phyloP scores from a whole-genome alignment of 108 stramenopile genomes.

The Cyclotella cryptica region DNA sequence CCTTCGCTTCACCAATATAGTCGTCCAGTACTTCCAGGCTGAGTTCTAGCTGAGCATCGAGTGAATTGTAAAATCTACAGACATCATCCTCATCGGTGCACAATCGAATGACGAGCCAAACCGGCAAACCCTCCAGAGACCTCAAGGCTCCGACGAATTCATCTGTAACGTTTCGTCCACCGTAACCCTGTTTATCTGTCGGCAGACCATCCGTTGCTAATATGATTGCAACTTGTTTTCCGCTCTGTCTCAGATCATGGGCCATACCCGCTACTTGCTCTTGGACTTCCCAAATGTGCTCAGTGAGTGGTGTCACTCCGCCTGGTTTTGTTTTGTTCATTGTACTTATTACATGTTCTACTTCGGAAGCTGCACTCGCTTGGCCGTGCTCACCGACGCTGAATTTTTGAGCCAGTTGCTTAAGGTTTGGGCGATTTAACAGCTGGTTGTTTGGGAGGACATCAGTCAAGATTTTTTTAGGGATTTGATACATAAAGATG shows the following conservation, averaged over 20 bases:
- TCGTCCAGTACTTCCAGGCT: constrained; percentile 85
- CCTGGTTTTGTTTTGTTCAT: constrained; percentile 48
- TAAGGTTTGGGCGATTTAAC: constrained; percentile 60
- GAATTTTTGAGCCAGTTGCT: constrained; percentile 52
- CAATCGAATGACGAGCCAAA: constrained; percentile 77
- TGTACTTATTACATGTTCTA: constrained; percentile 41
- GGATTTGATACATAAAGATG: background rate
- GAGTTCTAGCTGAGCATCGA: constrained; percentile 73
- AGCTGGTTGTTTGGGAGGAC: constrained; percentile 13
- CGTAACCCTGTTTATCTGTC: constrained; percentile 47
- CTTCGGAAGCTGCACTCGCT: constrained; percentile 35
- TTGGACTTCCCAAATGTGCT: constrained; percentile 61
- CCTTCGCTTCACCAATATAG: constrained; percentile 72
- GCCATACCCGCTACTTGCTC: constrained; percentile 46
- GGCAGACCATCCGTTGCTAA: constrained; percentile 69
- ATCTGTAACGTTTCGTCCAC: constrained; percentile 29
- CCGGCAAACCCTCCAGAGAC: constrained; percentile 71
- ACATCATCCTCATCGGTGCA: constrained; percentile 82
- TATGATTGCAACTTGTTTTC: constrained; percentile 57
- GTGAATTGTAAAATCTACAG: constrained; percentile 71
- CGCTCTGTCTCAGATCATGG: constrained; percentile 35
- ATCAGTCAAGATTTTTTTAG: background rate
- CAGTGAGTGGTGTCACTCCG: constrained; percentile 70
- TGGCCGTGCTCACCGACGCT: constrained; percentile 56
- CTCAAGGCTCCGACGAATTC: constrained; percentile 52